Base-by-base conservation (phyloP, 371 early-diverging fungal genomes). In the Synchytrium microbalum region DNA sequence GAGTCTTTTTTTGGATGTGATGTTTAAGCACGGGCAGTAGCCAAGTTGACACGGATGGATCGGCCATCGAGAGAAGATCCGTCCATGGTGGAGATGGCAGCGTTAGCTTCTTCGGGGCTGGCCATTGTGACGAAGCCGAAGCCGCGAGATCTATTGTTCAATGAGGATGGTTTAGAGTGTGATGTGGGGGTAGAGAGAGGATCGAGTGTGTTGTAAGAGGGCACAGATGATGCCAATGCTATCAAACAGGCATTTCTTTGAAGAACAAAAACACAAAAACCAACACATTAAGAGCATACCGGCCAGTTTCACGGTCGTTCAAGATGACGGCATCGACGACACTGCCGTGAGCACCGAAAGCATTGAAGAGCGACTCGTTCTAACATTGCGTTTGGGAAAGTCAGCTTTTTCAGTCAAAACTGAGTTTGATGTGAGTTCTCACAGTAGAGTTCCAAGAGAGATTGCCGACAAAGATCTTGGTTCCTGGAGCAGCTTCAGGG, bases 391-490 rank as follows among this genome's bases (percentile, higher is more conserved):
- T n/a, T n/a, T n/a, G n/a, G n/a, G n/a, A n/a, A n/a, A n/a, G n/a
- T n/a, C n/a, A n/a, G n/a, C n/a, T n/a, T n/a, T n/a, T n/a, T n/a
- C n/a, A n/a, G n/a, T n/a, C n/a, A n/a, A 60, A 57, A 74, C 87
- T 88, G 28, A 67, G 70, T 8, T 60, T 30, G 38, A 68, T 74
- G 32, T 88, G 84, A 64, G 71, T 60, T 23, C 81, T 78, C 57
- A 90, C 91, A 60, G 87, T 89, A 29, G 93, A 92, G 70, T 85
- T 88, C 93, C 93, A 95, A 79, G 90, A 89, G 64, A 95, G 83
- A 58, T 92, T 92, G 65, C 95, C 95, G 68, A 93, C 86, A 80
- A 92, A 94, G 79, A 94, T 79, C 81, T 94, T 92, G 69, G 90
- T 86, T 79, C 68, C 33, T 33, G 65, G 38, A 25, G 28, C 32